A percentile compares a stretch with the other conserved stretches of the same genome.
phyloP scores from a whole-genome alignment of 805 yeast genomes.

The Candida dajiaensis region DNA sequence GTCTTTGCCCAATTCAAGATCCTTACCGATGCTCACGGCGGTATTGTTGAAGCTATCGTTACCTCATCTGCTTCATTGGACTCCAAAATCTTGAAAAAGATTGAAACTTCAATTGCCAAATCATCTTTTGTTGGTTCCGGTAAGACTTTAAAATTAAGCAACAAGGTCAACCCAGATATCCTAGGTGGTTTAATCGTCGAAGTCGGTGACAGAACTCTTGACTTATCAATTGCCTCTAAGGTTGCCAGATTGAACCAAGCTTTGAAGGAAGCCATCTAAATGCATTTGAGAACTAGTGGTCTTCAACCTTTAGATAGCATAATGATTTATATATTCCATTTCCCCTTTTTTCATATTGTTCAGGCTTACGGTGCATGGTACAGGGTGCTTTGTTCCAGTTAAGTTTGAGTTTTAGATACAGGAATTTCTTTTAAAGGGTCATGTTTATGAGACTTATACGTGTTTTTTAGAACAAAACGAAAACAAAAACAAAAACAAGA shows the following conservation, averaged over 20 bases:
- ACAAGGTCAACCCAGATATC: slow-evolving; percentile 82
- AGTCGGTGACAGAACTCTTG: slow-evolving; percentile 96
- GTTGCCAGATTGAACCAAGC: slow-evolving; percentile 85
- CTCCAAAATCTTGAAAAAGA: slow-evolving; percentile 66
- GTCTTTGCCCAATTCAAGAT: slow-evolving; percentile 67
- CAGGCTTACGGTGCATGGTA: background rate
- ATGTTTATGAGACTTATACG: background rate
- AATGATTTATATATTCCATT: background rate
- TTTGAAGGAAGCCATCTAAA: slow-evolving; percentile 78
- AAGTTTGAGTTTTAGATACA: no score
- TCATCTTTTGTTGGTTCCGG: slow-evolving; percentile 81
- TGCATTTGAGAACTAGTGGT: background rate
- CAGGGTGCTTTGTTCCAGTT: background rate
- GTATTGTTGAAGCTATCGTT: slow-evolving; percentile 88
- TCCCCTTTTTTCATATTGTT: background rate
- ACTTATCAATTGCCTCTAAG: slow-evolving; percentile 79
- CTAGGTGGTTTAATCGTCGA: slow-evolving; percentile 95
- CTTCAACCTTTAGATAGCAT: background rate
- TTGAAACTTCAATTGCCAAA: slow-evolving; percentile 70
- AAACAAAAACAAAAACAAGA: background rate
- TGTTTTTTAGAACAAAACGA: background rate
- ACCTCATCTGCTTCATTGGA: slow-evolving; percentile 86
- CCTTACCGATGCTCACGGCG: slow-evolving; percentile 84
- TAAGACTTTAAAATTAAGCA: slow-evolving; percentile 78
- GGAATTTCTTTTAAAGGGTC: background rate